Evolutionary conservation across 2,329 filamentous ascomycete genomes (phyloP), one percentile per base, ranked within the genome.

Genomic region (Fusarium pseudograminearum): DNA sequence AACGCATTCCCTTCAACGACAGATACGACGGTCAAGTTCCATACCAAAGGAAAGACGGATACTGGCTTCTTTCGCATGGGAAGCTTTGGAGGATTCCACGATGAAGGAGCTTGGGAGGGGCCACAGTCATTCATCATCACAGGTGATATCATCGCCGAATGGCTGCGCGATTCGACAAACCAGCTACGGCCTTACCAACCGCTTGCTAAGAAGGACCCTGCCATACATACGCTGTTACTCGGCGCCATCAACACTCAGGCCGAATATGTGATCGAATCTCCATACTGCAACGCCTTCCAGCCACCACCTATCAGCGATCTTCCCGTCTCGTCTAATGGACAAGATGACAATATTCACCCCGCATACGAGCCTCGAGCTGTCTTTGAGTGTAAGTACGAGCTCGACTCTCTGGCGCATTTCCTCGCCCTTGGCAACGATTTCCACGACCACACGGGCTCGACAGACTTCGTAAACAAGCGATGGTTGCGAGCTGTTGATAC

Each of bases 321-420:
- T 1, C 81, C 85, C 5, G 83, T 91, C 8, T 90, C 90, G 18
- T 86, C 87, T 73, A 97, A 95, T 75, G 93, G 93, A 5, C 93
- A 97, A 77, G 87, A 91, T 22, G 96, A 99, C 76, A 80, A 78
- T 11, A 96, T 99, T 0, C 93, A 97, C 74, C 96, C 96, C 1
- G 84, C 85, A 1, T 98, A 97, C 77, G 94, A 98, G 76, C 91
- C 91, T 1, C 88, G 85, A 1, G 87, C 90, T 50, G 96, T 99
- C 5, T 99, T 98, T 71, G 96, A 99, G 80, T 99, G 96, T 87
- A 99, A 99, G 81, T 99, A 98, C 80, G 96, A 99, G 82, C 89
- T 99, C 24, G 96, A 99, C 81, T 98, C 94, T 11, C 85, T 99
- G 1, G 96, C 94, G 0, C 91, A 97, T 76, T 99, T 99, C 78